Base-by-base conservation (phyloP, 495 filamentous ascomycete species). In the Xylaria curta region DNA sequence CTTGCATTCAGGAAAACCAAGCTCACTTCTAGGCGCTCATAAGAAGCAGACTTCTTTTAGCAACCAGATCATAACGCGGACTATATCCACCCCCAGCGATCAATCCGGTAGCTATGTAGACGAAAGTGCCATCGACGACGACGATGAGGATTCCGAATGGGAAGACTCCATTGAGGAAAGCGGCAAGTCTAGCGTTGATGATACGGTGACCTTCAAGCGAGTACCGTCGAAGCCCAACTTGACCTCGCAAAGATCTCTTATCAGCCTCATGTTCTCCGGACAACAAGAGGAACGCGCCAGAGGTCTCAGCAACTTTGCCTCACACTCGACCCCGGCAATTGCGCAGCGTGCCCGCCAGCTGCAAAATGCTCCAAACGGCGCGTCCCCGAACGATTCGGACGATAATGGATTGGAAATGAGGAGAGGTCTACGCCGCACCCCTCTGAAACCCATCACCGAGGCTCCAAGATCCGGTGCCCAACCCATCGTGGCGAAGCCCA, bases 101-200 rank as follows among this genome's bases (percentile, higher is more conserved):
- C 91, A 91, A 19, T 93, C 94, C 59, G 92, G 93, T 73, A 91
- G 89, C 6, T 87, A 87, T 64, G 85, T 93, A 38, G 92, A 91
- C 4, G 93, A 96, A 79, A 93, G 92, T 74, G 92, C 92, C 31
- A 94, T 94, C 59, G 94, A 97, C 68, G 94, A 97, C 64, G 92
- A 94, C 53, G 95, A 97, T 54, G 93, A 94, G 59, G 92, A 91
- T 33, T 93, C 86, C 2, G 92, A 96, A 68, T 97, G 94, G 94
- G 94, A 97, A 78, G 95, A 97, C 74, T 96, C 94, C 9, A 88
- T 91, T n/a, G 94, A 94, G 42, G 92, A 97, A 70, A 97, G 91
- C 75, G 93, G 89, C 28, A 90, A 89, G 66, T 92, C 93, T 0
- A 95, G 91, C 76, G 85, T 93, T 31, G 92, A 95, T 67, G 93